Evolutionary conservation across 208 protist species (phyloP).

Genomic region (Acanthamoeba sp.): DNA sequence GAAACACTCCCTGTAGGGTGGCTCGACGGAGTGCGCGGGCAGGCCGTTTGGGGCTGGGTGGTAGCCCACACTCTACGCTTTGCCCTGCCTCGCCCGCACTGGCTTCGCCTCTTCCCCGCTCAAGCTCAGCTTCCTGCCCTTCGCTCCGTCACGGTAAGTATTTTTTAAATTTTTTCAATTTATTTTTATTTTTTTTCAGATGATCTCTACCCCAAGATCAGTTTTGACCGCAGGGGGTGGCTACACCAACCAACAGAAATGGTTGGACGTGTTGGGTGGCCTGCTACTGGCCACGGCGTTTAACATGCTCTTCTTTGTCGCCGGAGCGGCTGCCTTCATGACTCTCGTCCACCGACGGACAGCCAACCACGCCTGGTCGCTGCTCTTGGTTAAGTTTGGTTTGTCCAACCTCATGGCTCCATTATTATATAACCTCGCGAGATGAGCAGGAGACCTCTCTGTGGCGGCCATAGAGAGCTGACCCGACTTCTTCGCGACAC

Average conservation of each 20-base stretch:
- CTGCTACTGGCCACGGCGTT: background rate
- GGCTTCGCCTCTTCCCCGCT: slow-evolving; percentile 19
- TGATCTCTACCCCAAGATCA: too few species aligned
- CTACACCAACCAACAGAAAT: background rate
- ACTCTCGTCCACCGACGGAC: background rate
- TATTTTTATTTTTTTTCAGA: too few species aligned
- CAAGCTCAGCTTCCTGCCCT: background rate
- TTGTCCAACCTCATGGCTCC: background rate
- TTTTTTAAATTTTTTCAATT: background rate
- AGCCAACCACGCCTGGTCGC: background rate
- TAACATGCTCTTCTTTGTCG: slow-evolving; percentile 13
- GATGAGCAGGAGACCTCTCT: background rate
- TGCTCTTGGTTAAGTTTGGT: slow-evolving; percentile 41
- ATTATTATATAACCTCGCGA: background rate
- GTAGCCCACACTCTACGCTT: slow-evolving; percentile 26
- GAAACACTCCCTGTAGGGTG: background rate
- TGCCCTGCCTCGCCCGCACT: background rate
- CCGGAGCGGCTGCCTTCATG: slow-evolving; percentile 2
- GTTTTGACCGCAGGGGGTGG: too few species aligned
- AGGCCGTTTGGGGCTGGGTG: slow-evolving; percentile 31
- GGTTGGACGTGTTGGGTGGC: slow-evolving; percentile 3
- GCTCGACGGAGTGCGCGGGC: slow-evolving; percentile 11
- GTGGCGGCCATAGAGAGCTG: too few species aligned
- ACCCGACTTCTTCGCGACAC: too few species aligned
- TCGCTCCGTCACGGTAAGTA: background rate